These are phyloP conservation scores for Coemansia sp. DNA, from an alignment of 192 early-diverging fungal genomes.

Conservation along the genomic window DNA sequence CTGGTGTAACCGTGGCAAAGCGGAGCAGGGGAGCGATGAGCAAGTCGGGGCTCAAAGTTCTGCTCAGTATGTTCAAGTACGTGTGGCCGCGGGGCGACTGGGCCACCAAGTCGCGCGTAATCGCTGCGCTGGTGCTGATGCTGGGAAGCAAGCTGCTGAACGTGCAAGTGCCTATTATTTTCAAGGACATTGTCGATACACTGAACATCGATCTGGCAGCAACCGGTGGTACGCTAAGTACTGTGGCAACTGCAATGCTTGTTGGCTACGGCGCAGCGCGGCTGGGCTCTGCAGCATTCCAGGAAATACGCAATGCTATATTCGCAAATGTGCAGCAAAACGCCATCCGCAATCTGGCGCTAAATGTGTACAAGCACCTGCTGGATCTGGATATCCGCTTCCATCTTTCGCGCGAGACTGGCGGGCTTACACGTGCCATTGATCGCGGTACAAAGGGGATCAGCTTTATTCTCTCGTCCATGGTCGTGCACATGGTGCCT, in stretches of 20 bases:
- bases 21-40: slow-evolving; percentile 41
- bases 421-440: slow-evolving; percentile 93
- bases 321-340: slow-evolving; percentile 92
- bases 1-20: neutral
- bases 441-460: slow-evolving; percentile 96
- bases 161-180: slow-evolving; percentile 93
- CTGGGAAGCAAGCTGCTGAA: slow-evolving; percentile 83
- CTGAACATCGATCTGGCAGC: slow-evolving; percentile 68
- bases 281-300: slow-evolving; percentile 75
- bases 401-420: slow-evolving; percentile 93
- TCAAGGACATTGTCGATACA: slow-evolving; percentile 90
- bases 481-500: slow-evolving; percentile 95
- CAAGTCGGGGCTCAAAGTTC: slow-evolving; percentile 56
- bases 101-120: slow-evolving; percentile 83
- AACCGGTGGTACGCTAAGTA: slow-evolving; percentile 64
- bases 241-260: slow-evolving; percentile 87
- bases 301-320: slow-evolving; percentile 91
- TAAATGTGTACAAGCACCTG: slow-evolving; percentile 89
- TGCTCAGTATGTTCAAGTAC: slow-evolving; percentile 72
- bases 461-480: slow-evolving; percentile 89
- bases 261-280: slow-evolving; percentile 93
- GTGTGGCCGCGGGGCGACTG: slow-evolving; percentile 91
- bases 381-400: slow-evolving; percentile 85
- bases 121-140: slow-evolving; percentile 79
- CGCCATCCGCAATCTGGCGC: slow-evolving; percentile 84